Evolutionary conservation across 192 early-diverging fungal genomes (phyloP), one percentile per base, ranked within the genome.

Genomic region (Umbelopsis isabellina): DNA sequence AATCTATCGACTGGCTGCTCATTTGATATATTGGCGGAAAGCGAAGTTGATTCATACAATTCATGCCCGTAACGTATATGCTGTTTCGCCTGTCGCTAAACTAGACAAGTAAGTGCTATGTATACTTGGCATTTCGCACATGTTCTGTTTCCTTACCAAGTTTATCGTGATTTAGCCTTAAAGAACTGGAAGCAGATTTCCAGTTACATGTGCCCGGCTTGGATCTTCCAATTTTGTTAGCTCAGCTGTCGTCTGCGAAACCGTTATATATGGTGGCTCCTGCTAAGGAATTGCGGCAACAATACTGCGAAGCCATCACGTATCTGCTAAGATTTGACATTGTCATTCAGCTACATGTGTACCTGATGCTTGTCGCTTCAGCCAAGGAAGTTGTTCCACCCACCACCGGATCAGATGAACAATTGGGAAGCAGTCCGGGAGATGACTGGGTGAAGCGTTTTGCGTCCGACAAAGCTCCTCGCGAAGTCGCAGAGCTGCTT

Each of bases 11-110:
- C 71, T 96, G 22, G 95, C 91, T 6, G 91, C 95, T 1, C 97
- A 98, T 78, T 79, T 98, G 35, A 92, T 96, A 30, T 96, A 92
- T 75, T 98, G 97, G 97, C 79, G 86, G 66, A 92, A 95, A 69
- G 96, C 95, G 12, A 93, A 93, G 73, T 82, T 98, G 35, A 93
- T 98, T 49, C 87, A 96, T 79, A 88, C 90, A 8, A 90, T 97
- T 49, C 84, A 82, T 69, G 79, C 86, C 23, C 75, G 85, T 25
- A 92, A 94, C 70, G 86, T 92, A 4, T 98, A 98, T 76, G 89
- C 93, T 2, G 84, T 93, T 1, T 86, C 91, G 2, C 88, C 86
- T 20, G 74, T 86, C 46, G 88, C 89, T 1, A 81, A 85, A 61
- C 69, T 91, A n/a, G 80, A 82, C 58, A 74, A 81, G 85, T 85